phyloP scores from a whole-genome alignment of 768 basidiomycete species.

The Lactifluus hygrophoroides region DNA sequence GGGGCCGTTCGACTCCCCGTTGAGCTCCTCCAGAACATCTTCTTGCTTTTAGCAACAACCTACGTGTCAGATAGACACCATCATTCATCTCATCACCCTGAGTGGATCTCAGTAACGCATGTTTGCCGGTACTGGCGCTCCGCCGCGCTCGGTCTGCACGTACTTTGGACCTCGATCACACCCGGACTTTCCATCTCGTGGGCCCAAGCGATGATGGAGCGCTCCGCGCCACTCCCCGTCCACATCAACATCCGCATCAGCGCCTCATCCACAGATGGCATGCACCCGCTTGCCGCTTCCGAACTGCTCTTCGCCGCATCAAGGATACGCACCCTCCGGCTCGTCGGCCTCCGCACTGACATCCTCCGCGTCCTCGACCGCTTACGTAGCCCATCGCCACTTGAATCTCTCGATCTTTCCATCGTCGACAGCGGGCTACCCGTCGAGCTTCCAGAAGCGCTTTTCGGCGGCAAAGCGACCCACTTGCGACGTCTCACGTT shows the following conservation, averaged over 20 bases:
- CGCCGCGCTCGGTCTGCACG: conserved; percentile 13
- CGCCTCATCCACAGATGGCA: not conserved
- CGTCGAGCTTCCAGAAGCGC: not conserved
- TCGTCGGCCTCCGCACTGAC: conserved; percentile 6
- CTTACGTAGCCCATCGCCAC: conserved; percentile 10
- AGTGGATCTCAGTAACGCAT: conserved; percentile 8
- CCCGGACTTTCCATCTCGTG: conserved; percentile 8
- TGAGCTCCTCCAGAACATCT: conserved; percentile 11
- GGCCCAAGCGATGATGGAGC: conserved; percentile 16
- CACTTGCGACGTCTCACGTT: conserved; percentile 5
- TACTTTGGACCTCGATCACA: conserved; percentile 12
- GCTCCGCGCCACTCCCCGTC: conserved; percentile 9
- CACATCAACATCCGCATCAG: conserved; percentile 9
- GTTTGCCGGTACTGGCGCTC: conserved; percentile 14
- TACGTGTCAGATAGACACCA: not conserved
- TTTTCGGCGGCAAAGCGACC: conserved; percentile 10
- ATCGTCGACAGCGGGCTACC: conserved; percentile 7
- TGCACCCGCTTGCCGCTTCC: conserved; percentile 14
- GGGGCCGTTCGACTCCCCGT: not conserved
- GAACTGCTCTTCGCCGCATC: conserved; percentile 12
- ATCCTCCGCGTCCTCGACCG: conserved; percentile 8
- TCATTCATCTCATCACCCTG: not conserved
- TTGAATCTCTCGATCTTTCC: not conserved
- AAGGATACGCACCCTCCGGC: conserved; percentile 10
- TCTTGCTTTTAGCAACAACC: not conserved